Base-by-base conservation (phyloP, 2,329 filamentous ascomycete genomes). In the Sporothrix brasiliensis region DNA sequence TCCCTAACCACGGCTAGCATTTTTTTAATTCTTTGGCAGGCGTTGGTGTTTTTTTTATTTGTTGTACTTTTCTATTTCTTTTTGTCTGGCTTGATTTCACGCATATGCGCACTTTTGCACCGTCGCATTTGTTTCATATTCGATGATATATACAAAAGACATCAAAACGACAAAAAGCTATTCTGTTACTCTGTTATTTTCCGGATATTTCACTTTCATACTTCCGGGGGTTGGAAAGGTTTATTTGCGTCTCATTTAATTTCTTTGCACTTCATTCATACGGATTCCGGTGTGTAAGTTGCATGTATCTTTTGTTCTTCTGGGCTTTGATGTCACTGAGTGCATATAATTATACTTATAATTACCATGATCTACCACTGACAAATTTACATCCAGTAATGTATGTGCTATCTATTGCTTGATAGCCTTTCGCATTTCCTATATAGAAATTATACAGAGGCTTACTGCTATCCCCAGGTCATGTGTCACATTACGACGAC, bases 81-180 rank as follows among this genome's bases (percentile, higher is more conserved):
- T 9, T 19, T 27, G 7, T 58, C 30, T 34, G 52, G 53, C 13
- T 41, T 58, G 30, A 41, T 13, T 39, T 39, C 11, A 6, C n/a
- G 41, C 14, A 44, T 44, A 16, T 44, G 14, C 41, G 41, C 41
- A 16, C 41, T 7, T 16, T 44, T 27, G 10, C 53, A 44, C 41
- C 11, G 10, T 27, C 58, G 21, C 39, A 66, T 41, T 14, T 52
- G 63, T 19, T 52, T 52, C 61, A 34, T 14, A 50, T 50, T 34
- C 61, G 61, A 34, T 65, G 44, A 65, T 34, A 65, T 50, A 65
- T 39, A 53, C 47, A 52, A 66, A 53, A 66, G 27, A 66, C 47
- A 66, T 50, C 16, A 53, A 66, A 27, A 53, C 47, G 47, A 66
- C 63, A 52, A 66, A 66, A 66, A 19, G 30, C 52, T 52, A 21